Percentiles rank a stretch among this genome's conserved stretches.
phyloP scores from a whole-genome alignment of 495 filamentous ascomycete species.

The Friedmanniomyces endolithicus region DNA sequence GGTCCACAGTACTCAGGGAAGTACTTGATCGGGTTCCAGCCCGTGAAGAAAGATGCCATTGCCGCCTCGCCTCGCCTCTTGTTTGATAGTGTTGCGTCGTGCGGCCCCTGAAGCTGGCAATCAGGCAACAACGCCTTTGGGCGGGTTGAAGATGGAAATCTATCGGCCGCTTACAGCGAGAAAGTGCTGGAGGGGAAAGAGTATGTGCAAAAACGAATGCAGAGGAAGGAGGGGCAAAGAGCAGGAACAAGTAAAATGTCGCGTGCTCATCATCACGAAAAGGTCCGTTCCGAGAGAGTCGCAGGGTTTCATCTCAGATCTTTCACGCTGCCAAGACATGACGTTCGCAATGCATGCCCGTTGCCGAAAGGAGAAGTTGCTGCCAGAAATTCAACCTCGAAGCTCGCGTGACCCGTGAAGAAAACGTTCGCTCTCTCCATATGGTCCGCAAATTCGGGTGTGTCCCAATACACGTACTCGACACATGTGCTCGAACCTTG shows the following conservation, averaged over 20 bases:
- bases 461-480: too few relatives aligned
- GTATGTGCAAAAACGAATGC: not conserved
- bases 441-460: not conserved
- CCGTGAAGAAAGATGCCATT: conserved; percentile 28
- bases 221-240: not conserved
- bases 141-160: not conserved
- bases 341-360: too few relatives aligned
- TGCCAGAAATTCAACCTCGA: too few relatives aligned
- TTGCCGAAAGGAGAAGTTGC: too few relatives aligned
- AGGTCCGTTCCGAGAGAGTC: too few relatives aligned
- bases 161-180: not conserved
- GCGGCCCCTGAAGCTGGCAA: not conserved
- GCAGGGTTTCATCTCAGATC: too few relatives aligned
- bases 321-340: too few relatives aligned
- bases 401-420: not conserved
- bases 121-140: not conserved
- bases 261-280: not conserved
- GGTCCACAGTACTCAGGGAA: conserved; percentile 62
- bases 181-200: not conserved
- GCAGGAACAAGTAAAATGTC: not conserved
- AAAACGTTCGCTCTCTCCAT: not conserved
- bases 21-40: conserved; percentile 43
- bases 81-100: not conserved
- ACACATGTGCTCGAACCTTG: too few relatives aligned
- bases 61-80: not conserved